Conservation (phyloP, 371 early-diverging fungal species). For the Circinella minor region DNA sequence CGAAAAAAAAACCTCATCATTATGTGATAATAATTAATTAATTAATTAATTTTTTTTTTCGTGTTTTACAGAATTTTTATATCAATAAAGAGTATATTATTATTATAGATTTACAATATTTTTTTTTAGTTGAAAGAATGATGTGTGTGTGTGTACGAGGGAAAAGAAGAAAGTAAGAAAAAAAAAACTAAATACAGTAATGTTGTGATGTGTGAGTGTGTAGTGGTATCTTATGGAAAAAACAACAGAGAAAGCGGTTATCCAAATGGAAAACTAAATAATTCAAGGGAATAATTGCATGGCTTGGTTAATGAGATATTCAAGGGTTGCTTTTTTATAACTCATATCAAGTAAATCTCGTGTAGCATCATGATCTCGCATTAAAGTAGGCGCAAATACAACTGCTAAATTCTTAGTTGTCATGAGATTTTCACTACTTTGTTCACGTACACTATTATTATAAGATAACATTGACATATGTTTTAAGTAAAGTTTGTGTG, state of each 20-base stretch:
- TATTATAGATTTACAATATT: not conserved
- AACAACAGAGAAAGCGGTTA: no score
- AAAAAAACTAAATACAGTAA: slow-evolving; percentile 10
- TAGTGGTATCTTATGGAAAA: no score
- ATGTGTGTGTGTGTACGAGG: no score
- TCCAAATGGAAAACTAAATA: not conserved
- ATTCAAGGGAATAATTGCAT: slow-evolving; percentile 20
- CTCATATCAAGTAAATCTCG: slow-evolving; percentile 82
- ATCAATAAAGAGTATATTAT: not conserved
- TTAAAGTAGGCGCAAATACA: slow-evolving; percentile 91
- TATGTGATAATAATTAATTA: no score
- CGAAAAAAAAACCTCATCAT: no score
- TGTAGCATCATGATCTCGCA: slow-evolving; percentile 70
- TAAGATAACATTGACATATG: not conserved
- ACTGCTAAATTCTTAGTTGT: slow-evolving; percentile 86
- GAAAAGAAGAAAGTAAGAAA: no score
- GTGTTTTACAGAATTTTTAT: not conserved
- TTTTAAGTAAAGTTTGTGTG: not conserved
- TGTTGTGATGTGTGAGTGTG: not conserved
- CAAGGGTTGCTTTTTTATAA: slow-evolving; percentile 76
- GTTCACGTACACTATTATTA: slow-evolving; percentile 54
- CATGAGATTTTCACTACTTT: slow-evolving; percentile 78
- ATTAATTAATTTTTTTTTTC: no score
- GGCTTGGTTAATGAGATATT: slow-evolving; percentile 57
- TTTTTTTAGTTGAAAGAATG: not conserved